A percentile compares a stretch with the other conserved stretches of the same genome.
These are phyloP conservation scores for Quillaja saponaria DNA, from an alignment of 306 rosid genomes.

Conservation along the genomic window DNA sequence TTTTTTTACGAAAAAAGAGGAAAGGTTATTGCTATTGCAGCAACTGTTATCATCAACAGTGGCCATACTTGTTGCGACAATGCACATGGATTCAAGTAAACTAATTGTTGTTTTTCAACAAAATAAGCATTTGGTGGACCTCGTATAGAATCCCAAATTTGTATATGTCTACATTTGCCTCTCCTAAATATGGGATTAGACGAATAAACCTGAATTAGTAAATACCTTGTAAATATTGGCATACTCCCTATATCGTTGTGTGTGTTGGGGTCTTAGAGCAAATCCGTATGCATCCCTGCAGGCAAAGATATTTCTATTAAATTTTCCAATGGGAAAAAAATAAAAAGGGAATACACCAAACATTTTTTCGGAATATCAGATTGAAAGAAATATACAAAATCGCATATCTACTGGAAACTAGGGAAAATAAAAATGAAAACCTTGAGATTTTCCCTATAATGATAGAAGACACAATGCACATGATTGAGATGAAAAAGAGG, in stretches of 20 bases:
- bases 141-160: neutral
- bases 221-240: slow-evolving; percentile 73
- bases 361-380: slow-evolving; percentile 18
- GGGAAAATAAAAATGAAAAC: neutral
- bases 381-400: neutral
- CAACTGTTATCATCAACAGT: slow-evolving; percentile 15
- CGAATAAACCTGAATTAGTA: slow-evolving; percentile 21
- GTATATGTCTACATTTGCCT: neutral
- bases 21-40: slow-evolving; percentile 2
- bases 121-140: neutral
- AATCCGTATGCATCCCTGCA: slow-evolving; percentile 89
- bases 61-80: too few species aligned
- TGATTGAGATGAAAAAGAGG: neutral
- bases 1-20: neutral
- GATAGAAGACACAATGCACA: neutral
- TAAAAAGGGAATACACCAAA: neutral
- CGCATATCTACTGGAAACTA: neutral
- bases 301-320: slow-evolving; percentile 11
- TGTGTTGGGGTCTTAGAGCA: slow-evolving; percentile 90
- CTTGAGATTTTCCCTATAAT: neutral
- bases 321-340: neutral
- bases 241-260: slow-evolving; percentile 71
- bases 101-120: neutral
- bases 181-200: slow-evolving; percentile 9
- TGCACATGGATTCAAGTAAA: slow-evolving; percentile 8